A percentile compares a stretch with the other conserved stretches of the same genome.
Evolutionary conservation across 345 rosid species (phyloP).

Genomic region (Corchorus capsularis): DNA sequence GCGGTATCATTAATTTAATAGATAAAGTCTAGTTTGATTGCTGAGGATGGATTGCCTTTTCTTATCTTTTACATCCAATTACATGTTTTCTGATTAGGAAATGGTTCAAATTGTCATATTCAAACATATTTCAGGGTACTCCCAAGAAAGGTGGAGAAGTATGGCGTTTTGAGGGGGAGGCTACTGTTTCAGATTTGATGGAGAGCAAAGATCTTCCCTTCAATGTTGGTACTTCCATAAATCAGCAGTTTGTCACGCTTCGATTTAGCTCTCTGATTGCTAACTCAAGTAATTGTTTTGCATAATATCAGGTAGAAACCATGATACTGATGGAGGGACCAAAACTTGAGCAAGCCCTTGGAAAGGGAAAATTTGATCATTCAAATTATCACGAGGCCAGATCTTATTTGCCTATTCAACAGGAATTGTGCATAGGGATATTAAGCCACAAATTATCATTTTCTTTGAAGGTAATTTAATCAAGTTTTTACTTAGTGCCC

Average conservation of each 20-base stretch:
- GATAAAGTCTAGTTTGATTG: constrained; percentile 12
- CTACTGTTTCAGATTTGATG: constrained; percentile 77
- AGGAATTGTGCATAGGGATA: constrained; percentile 95
- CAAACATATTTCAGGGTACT: constrained; percentile 55
- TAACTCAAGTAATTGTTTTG: neutral
- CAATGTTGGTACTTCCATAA: constrained; percentile 58
- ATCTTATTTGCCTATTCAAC: too few species aligned
- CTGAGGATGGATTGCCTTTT: neutral
- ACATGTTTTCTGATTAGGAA: neutral
- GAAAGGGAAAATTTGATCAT: too few species aligned
- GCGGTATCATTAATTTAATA: constrained; percentile 29
- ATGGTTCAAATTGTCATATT: constrained; percentile 19
- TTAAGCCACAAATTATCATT: constrained; percentile 90
- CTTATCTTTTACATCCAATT: neutral
- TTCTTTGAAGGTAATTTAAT: constrained; percentile 82
- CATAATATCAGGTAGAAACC: constrained; percentile 93
- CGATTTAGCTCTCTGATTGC: neutral
- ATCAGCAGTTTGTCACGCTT: neutral
- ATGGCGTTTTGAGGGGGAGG: constrained; percentile 87
- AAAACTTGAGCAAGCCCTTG: constrained; percentile 72
- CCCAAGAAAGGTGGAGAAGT: constrained; percentile 76
- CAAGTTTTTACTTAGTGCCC: neutral
- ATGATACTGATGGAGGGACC: constrained; percentile 77
- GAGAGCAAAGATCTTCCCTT: constrained; percentile 90
- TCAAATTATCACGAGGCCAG: too few species aligned